Evolutionary conservation across 352 stramenopile species (phyloP).

Genomic region (Pythium phragmitis): DNA sequence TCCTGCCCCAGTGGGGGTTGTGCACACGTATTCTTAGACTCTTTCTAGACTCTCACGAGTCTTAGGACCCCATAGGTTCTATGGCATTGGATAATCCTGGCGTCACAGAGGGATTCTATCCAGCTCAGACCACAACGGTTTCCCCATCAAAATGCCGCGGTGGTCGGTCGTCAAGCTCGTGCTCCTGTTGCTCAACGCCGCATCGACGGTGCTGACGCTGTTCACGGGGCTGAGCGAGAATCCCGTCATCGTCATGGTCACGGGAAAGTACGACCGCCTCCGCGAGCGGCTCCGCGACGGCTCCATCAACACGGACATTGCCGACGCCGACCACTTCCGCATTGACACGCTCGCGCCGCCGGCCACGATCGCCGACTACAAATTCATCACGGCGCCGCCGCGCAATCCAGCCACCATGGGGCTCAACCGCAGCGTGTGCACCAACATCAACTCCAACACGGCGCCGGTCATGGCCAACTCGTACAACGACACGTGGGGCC

Average conservation of each 20-base stretch:
- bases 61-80: too few relatives aligned
- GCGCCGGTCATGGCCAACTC: slow-evolving; percentile 26
- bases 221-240: slow-evolving; percentile 28
- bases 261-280: slow-evolving; percentile 21
- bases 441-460: slow-evolving; percentile 20
- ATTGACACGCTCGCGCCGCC: slow-evolving; percentile 28
- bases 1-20: too few relatives aligned
- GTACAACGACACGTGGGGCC: slow-evolving; percentile 36
- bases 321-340: slow-evolving; percentile 10
- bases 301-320: slow-evolving; percentile 31
- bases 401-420: slow-evolving; percentile 25
- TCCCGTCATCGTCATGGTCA: slow-evolving; percentile 19
- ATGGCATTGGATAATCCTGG: too few relatives aligned
- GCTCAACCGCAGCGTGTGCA: slow-evolving; percentile 28
- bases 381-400: slow-evolving; percentile 28
- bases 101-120: neutral
- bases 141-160: neutral
- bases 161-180: slow-evolving; percentile 12
- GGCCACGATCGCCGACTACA: slow-evolving; percentile 24
- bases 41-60: too few relatives aligned
- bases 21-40: too few relatives aligned
- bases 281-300: slow-evolving; percentile 20
- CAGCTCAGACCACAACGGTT: neutral
- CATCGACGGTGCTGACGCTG: slow-evolving; percentile 23
- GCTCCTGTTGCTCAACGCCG: slow-evolving; percentile 13